These are phyloP conservation scores for Fusarium tupiense DNA, from an alignment of 2,329 filamentous ascomycete genomes.

Conservation along the genomic window DNA sequence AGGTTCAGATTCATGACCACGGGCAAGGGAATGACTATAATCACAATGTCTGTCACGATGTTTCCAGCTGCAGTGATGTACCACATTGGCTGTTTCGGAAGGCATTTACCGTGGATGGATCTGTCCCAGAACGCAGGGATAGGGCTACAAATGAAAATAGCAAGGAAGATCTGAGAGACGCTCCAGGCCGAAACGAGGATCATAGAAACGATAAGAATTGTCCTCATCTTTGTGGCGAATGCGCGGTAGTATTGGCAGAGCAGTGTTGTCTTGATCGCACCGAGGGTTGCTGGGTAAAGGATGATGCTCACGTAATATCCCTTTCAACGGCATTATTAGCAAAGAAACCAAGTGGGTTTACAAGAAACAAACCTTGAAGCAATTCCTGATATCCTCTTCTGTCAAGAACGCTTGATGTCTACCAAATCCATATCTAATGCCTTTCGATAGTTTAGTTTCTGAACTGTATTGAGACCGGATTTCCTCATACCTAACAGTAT, in stretches of 20 bases:
- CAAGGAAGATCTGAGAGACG: not conserved
- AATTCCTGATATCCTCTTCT: fast-evolving
- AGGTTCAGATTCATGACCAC: fast-evolving
- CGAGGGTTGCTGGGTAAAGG: fast-evolving
- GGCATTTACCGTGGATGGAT: fast-evolving
- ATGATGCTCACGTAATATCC: not conserved
- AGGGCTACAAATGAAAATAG: not conserved
- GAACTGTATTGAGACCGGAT: fast-evolving
- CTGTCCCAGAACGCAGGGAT: not conserved
- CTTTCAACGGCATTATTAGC: not conserved
- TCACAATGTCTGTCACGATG: not conserved
- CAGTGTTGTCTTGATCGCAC: not conserved
- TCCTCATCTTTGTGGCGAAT: not conserved
- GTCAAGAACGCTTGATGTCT: not conserved
- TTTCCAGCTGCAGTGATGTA: not conserved
- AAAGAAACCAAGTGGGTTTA: too few species aligned
- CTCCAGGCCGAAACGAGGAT: not conserved
- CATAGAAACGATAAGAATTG: fast-evolving
- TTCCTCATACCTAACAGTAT: fast-evolving
- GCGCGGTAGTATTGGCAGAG: not conserved
- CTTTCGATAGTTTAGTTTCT: not conserved
- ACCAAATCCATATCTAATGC: not conserved
- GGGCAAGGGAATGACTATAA: not conserved
- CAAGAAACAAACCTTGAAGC: not conserved
- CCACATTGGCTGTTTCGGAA: not conserved